phyloP scores from a whole-genome alignment of 768 basidiomycete genomes.

The Hygrophoropsis aurantiaca region DNA sequence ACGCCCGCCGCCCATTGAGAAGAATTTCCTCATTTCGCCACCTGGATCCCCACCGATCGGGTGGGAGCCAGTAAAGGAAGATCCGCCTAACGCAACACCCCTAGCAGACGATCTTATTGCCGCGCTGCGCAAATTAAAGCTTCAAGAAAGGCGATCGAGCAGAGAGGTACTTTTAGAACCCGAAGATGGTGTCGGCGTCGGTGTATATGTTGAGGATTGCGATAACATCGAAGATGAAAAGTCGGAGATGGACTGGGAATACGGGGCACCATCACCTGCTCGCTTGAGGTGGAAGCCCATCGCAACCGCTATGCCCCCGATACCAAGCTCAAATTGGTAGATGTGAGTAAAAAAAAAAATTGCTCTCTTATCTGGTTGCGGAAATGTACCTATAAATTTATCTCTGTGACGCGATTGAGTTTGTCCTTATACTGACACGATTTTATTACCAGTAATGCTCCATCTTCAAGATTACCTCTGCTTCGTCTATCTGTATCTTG shows the following conservation, averaged over 20 bases:
- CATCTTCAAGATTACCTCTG: too few relatives aligned
- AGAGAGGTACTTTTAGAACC: slow-evolving; percentile 66
- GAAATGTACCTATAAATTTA: slow-evolving; percentile 61
- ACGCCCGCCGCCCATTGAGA: slow-evolving; percentile 75
- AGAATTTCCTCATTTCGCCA: slow-evolving; percentile 97
- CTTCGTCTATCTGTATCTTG: slow-evolving; percentile 1
- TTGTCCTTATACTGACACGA: slow-evolving; percentile 2
- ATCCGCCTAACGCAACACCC: slow-evolving; percentile 81
- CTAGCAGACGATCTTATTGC: slow-evolving; percentile 86
- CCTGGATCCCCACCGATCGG: slow-evolving; percentile 97
- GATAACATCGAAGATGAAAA: slow-evolving; percentile 39
- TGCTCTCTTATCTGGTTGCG: slow-evolving; percentile 36
- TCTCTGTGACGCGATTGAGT: slow-evolving; percentile 16
- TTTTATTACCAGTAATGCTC: too few relatives aligned
- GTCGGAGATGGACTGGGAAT: slow-evolving; percentile 55
- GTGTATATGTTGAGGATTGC: slow-evolving; percentile 77
- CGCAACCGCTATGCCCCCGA: slow-evolving; percentile 60
- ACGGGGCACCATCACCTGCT: slow-evolving; percentile 48
- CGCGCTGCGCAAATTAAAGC: slow-evolving; percentile 72
- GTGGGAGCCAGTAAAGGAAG: slow-evolving; percentile 91
- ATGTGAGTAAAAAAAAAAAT: slow-evolving; percentile 28
- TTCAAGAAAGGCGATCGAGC: slow-evolving; percentile 40
- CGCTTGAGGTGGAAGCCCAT: slow-evolving; percentile 49
- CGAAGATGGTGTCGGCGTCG: slow-evolving; percentile 67
- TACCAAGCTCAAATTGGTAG: slow-evolving; percentile 20